These are phyloP conservation scores for Flaveria floridana DNA, from an alignment of 140 eudicot genomes.

Conservation along the genomic window DNA sequence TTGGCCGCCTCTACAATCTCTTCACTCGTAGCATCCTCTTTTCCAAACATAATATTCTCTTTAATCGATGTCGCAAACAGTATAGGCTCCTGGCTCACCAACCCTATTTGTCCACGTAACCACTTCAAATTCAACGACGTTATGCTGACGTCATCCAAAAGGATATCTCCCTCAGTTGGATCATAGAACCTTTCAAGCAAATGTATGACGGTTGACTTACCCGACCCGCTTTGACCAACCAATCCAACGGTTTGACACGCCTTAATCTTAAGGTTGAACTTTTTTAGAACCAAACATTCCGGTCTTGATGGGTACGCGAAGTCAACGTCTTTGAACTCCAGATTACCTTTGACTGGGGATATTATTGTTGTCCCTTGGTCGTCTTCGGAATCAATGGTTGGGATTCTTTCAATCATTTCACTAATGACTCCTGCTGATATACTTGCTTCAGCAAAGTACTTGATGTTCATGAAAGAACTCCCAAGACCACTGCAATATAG, in stretches of 20 bases:
- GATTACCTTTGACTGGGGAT: conserved; percentile 28
- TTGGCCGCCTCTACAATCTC: conserved; percentile 37
- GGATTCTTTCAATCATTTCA: conserved; percentile 36
- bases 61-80: conserved; percentile 39
- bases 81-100: conserved; percentile 42
- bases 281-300: conserved; percentile 29
- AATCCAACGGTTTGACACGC: conserved; percentile 39
- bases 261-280: conserved; percentile 31
- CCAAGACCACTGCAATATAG: conserved; percentile 35
- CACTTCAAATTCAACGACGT: conserved; percentile 33
- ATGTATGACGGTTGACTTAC: conserved; percentile 42
- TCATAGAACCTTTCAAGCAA: conserved; percentile 47
- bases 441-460: conserved; percentile 39
- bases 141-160: conserved; percentile 33
- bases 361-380: conserved; percentile 27
- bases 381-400: conserved; percentile 35
- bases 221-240: conserved; percentile 47
- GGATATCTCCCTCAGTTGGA: conserved; percentile 38
- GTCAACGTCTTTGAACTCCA: conserved; percentile 40
- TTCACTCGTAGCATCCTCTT: conserved; percentile 35
- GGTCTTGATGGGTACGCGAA: conserved; percentile 49
- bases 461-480: conserved; percentile 35
- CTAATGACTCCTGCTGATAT: conserved; percentile 33
- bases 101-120: conserved; percentile 37
- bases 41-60: conserved; percentile 40